A percentile compares a stretch with the other conserved stretches of the same genome.
Evolutionary conservation across 2,329 filamentous ascomycete genomes (phyloP).

Genomic region (Alternaria tenuissima): DNA sequence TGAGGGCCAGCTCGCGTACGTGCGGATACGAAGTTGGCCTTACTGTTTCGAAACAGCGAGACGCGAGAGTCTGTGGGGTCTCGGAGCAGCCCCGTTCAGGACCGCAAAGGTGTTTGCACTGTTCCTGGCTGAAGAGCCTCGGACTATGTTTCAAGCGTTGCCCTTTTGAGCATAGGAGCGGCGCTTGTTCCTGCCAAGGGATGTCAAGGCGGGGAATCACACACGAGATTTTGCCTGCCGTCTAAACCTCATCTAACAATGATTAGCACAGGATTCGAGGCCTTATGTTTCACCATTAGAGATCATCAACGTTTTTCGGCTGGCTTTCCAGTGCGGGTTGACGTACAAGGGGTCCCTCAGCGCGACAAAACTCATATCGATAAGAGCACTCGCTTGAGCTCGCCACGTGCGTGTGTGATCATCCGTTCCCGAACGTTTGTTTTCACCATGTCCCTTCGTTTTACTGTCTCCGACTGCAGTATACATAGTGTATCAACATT

Average conservation of each 20-base stretch:
- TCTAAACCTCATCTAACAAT: constrained; percentile 9
- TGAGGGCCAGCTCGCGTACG: constrained; percentile 17
- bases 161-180: constrained; percentile 21
- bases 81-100: constrained; percentile 21
- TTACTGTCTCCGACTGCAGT: constrained; percentile 4
- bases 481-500: neutral
- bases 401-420: constrained; percentile 18
- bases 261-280: constrained; percentile 14
- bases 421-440: constrained; percentile 6
- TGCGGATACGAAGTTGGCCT: constrained; percentile 18
- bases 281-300: constrained; percentile 20
- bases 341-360: constrained; percentile 1
- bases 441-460: constrained; percentile 4
- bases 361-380: constrained; percentile 17
- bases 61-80: constrained; percentile 26
- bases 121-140: constrained; percentile 25
- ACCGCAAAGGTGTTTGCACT: constrained; percentile 25
- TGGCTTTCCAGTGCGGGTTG: neutral
- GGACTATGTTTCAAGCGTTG: constrained; percentile 35
- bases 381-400: constrained; percentile 20
- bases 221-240: constrained; percentile 3
- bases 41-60: constrained; percentile 41
- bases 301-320: constrained; percentile 4
- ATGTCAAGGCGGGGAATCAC: constrained; percentile 12
- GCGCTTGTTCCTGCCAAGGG: constrained; percentile 33